Evolutionary conservation across 495 filamentous ascomycete species (phyloP).

Genomic region (Penicillium arizonense): DNA sequence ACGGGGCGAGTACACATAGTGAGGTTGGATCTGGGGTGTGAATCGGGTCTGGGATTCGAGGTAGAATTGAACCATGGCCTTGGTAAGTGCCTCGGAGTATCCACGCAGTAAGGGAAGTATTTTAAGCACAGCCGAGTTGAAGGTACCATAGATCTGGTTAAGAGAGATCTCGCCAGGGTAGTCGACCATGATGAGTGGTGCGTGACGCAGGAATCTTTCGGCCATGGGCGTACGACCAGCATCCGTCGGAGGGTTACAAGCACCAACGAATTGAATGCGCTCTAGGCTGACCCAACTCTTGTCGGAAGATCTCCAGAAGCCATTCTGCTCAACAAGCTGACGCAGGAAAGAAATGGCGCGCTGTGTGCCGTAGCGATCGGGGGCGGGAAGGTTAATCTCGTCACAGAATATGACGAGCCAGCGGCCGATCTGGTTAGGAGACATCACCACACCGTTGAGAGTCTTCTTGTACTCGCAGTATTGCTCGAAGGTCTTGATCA

Average conservation of each 20-base stretch:
- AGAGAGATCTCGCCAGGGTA: slow-evolving; percentile 95
- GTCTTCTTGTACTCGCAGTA: slow-evolving; percentile 99
- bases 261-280: slow-evolving; percentile 97
- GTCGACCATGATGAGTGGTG: slow-evolving; percentile 97
- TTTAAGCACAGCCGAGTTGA: slow-evolving; percentile 95
- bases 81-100: slow-evolving; percentile 89
- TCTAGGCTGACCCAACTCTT: slow-evolving; percentile 98
- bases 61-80: slow-evolving; percentile 97
- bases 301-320: slow-evolving; percentile 96
- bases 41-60: slow-evolving; percentile 90
- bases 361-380: slow-evolving; percentile 96
- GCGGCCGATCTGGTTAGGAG: slow-evolving; percentile 91
- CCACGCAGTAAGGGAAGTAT: slow-evolving; percentile 93
- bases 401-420: slow-evolving; percentile 99
- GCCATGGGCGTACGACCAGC: slow-evolving; percentile 94
- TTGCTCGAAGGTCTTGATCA: slow-evolving; percentile 99
- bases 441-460: slow-evolving; percentile 91
- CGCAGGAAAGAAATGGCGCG: slow-evolving; percentile 94
- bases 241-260: slow-evolving; percentile 99
- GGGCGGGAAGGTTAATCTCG: slow-evolving; percentile 98
- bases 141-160: slow-evolving; percentile 96
- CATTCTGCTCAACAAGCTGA: slow-evolving; percentile 96
- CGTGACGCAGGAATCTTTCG: slow-evolving; percentile 87
- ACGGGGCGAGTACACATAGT: slow-evolving; percentile 98
- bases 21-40: slow-evolving; percentile 92